Evolutionary conservation across 371 early-diverging fungal genomes (phyloP), one percentile per base, ranked within the genome.

Genomic region (Mucor circinelloides): DNA sequence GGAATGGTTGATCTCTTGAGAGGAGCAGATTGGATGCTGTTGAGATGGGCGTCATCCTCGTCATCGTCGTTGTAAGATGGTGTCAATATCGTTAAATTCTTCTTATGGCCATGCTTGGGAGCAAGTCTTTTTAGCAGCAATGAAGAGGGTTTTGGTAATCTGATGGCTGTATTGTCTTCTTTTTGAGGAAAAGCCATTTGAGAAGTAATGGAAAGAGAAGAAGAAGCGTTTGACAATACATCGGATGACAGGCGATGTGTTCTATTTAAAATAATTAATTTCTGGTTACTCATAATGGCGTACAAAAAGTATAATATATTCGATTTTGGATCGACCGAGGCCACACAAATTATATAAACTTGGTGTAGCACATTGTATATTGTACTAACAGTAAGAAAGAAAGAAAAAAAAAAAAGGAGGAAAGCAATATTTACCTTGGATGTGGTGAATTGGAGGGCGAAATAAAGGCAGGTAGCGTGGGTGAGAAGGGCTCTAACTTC

Each of bases 61-160:
- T 77, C 73, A 46, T 75, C 54, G 3, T 77, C 73, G 46, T 75
- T 80, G 55, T 87, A 87, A 3, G 86, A 82, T 19, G 88, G 86
- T 19, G 88, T 85, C 63, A 77, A 75, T 40, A 88, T 88, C 3
- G 86, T 86, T n/a, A 88, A 57, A n/a, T 84, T 82, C 67, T 84
- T 83, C 60, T 84, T 84, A 61, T 85, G 75, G 12, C 81, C 73
- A 30, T 71, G 72, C 55, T 70, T 74, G 10, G 76, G 80, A 15
- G 81, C 76, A 15, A 80, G 52, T n/a, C 83, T 75, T 30, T 79
- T 78, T n/a, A 74, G 66, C 30, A 83, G 63, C n/a, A 83, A 69
- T 30, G 75, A 72, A 34, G 82, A 81, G 9, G 82, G 77, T 34
- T 75, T 81, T 17, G 77, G 79, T 31, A 67, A 48, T 58, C 38